Evolutionary conservation across 2,329 filamentous ascomycete genomes (phyloP).

Genomic region (Apiospora phragmitis): DNA sequence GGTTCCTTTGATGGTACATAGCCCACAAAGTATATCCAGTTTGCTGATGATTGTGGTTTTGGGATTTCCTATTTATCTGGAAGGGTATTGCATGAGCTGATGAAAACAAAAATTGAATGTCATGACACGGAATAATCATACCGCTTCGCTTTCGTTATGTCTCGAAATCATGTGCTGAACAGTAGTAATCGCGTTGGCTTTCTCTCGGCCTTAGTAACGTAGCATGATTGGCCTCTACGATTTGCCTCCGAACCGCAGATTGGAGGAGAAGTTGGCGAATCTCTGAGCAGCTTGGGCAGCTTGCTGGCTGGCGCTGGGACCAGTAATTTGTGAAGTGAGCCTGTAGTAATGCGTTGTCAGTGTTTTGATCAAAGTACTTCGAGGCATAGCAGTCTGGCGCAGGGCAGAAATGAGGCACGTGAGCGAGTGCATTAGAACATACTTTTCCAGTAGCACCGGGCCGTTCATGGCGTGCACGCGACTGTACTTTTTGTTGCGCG

Average conservation of each 20-base stretch:
- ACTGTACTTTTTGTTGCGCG: constrained; percentile 89
- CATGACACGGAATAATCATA: neutral
- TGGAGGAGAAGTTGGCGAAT: constrained; percentile 71
- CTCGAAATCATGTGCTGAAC: neutral
- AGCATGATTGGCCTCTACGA: constrained; percentile 24
- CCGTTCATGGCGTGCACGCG: constrained; percentile 91
- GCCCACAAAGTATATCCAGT: constrained; percentile 11
- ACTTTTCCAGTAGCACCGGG: constrained; percentile 90
- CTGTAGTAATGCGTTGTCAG: constrained; percentile 40
- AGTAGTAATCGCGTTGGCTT: neutral
- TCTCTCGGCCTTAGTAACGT: neutral
- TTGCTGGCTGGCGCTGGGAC: constrained; percentile 44
- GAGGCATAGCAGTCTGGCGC: neutral
- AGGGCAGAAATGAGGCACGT: neutral
- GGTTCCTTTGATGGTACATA: neutral
- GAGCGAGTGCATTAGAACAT: constrained; percentile 30
- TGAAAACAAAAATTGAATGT: constrained; percentile 3
- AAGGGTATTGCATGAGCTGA: neutral
- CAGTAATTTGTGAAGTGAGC: constrained; percentile 64
- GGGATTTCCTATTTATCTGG: neutral
- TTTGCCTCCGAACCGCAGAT: constrained; percentile 70
- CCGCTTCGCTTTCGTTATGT: constrained; percentile 3
- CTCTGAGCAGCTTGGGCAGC: constrained; percentile 53
- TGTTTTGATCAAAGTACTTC: neutral
- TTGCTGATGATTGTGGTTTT: neutral